phyloP scores from a whole-genome alignment of 495 filamentous ascomycete species.

The Delitschia confertaspora region DNA sequence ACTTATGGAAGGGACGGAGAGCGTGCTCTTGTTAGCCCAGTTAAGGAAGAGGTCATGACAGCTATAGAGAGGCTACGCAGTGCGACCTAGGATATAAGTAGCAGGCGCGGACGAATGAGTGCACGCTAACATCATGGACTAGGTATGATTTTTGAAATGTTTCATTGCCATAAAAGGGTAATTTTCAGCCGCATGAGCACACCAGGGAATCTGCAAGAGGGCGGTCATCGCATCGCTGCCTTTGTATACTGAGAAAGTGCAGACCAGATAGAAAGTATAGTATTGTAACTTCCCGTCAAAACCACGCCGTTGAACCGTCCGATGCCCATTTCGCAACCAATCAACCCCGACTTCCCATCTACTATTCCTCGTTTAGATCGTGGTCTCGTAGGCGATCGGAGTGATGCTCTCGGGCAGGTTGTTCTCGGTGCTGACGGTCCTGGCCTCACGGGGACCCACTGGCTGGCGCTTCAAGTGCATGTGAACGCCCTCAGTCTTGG shows the following conservation, averaged over 20 bases:
- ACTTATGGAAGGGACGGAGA: too few species aligned
- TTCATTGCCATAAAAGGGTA: too few species aligned
- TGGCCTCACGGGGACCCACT: conserved; percentile 64
- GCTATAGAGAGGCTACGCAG: too few species aligned
- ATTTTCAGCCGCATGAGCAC: neutral
- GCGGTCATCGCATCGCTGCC: conserved; percentile 12
- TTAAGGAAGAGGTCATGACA: too few species aligned
- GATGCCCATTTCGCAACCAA: conserved; percentile 16
- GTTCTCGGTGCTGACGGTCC: conserved; percentile 64
- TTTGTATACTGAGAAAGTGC: conserved; percentile 23
- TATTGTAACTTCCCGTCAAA: conserved; percentile 17
- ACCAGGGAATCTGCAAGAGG: conserved; percentile 12
- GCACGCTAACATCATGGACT: too few species aligned
- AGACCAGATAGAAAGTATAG: conserved; percentile 19
- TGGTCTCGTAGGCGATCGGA: conserved; percentile 93
- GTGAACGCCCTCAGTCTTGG: conserved; percentile 77
- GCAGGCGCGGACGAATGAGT: too few species aligned
- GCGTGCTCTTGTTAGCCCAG: too few species aligned
- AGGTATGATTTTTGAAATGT: too few species aligned
- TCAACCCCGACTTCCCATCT: conserved; percentile 2
- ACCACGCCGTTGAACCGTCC: conserved; percentile 22
- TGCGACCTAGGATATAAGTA: too few species aligned
- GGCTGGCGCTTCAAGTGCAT: conserved; percentile 89
- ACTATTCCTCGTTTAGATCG: conserved; percentile 69
- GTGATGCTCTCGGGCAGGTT: conserved; percentile 83